Evolutionary conservation across 768 basidiomycete genomes (phyloP).

Genomic region (Galerina marginata): DNA sequence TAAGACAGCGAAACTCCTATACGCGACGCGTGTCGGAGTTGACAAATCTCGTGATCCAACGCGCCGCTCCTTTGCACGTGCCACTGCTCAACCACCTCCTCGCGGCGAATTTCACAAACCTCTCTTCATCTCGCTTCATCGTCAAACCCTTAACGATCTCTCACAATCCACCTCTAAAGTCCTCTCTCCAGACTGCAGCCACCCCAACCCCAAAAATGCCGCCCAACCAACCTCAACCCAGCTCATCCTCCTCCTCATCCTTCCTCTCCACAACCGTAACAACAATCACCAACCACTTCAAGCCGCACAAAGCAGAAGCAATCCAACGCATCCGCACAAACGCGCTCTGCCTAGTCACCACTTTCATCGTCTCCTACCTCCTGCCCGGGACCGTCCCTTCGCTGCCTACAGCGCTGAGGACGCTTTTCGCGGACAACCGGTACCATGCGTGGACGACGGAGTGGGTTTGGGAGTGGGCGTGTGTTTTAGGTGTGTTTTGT

Average conservation of each 20-base stretch:
- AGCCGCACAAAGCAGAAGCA: slow-evolving; percentile 51
- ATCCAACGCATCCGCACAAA: slow-evolving; percentile 48
- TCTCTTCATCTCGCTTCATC: no score
- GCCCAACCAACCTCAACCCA: neutral
- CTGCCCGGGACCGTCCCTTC: slow-evolving; percentile 43
- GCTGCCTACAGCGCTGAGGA: slow-evolving; percentile 37
- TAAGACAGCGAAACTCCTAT: no score
- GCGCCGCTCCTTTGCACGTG: no score
- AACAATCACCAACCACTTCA: slow-evolving; percentile 37
- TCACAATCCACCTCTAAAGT: no score
- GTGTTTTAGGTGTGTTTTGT: slow-evolving; percentile 40
- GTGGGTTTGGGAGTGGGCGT: slow-evolving; percentile 44
- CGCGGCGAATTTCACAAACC: no score
- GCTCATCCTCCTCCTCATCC: neutral
- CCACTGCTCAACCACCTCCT: no score
- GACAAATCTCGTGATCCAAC: no score
- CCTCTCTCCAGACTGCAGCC: no score
- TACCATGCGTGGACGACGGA: slow-evolving; percentile 38
- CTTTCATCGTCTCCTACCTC: slow-evolving; percentile 41
- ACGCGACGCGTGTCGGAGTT: no score
- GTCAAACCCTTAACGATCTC: no score
- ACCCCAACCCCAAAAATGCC: neutral
- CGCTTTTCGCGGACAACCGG: slow-evolving; percentile 28
- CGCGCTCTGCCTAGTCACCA: slow-evolving; percentile 38
- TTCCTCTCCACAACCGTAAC: slow-evolving; percentile 6